Evolutionary conservation across 2,329 filamentous ascomycete species (phyloP).

Genomic region (Exserohilum rostratum): DNA sequence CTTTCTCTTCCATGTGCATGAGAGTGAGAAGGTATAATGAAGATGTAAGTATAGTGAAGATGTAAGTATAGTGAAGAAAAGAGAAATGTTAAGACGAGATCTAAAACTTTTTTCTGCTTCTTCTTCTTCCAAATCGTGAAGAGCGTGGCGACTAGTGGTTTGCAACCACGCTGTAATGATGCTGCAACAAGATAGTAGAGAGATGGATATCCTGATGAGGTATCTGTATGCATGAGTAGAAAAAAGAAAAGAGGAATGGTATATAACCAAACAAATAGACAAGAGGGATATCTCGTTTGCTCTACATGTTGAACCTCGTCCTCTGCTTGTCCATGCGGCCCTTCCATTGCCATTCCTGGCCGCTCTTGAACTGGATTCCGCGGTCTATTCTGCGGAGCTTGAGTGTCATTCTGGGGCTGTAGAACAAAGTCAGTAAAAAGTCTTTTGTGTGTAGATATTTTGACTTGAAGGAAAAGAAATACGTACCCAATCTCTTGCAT

Average conservation of each 20-base stretch:
- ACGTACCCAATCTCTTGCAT: conserved; percentile 79
- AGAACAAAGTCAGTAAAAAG: conserved; percentile 1
- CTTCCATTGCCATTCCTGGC: conserved; percentile 96
- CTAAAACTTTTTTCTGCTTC: background rate
- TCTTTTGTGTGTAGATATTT: background rate
- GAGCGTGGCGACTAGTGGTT: too few species aligned
- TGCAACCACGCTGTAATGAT: too few species aligned
- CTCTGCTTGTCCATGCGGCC: conserved; percentile 91
- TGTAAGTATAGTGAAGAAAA: too few species aligned
- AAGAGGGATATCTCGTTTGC: background rate
- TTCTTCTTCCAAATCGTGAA: background rate
- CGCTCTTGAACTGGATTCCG: conserved; percentile 77
- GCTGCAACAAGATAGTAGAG: too few species aligned
- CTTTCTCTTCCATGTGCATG: too few species aligned
- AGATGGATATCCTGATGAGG: too few species aligned
- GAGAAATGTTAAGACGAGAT: too few species aligned
- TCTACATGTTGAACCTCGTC: conserved; percentile 87
- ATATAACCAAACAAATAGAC: too few species aligned
- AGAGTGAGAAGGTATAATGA: too few species aligned
- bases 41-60: too few species aligned
- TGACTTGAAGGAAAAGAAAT: conserved; percentile 51
- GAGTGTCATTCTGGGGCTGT: conserved; percentile 67
- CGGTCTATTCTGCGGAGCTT: conserved; percentile 92
- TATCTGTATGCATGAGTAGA: too few species aligned
- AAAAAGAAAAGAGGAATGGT: too few species aligned